Evolutionary conservation across 768 basidiomycete species (phyloP).

Genomic region (Tulasnella sp.): DNA sequence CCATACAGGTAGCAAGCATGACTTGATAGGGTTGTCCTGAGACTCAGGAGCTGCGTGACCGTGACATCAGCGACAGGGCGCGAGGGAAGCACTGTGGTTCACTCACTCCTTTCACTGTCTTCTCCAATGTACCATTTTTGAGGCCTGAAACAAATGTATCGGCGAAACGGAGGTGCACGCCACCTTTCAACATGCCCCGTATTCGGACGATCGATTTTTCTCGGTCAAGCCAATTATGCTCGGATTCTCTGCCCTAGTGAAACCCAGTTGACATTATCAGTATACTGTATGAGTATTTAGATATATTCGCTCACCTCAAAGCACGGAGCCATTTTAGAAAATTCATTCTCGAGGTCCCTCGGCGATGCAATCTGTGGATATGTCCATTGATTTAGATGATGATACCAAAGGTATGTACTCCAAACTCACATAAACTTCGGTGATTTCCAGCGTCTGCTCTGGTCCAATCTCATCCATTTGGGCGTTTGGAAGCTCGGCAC

Average conservation of each 20-base stretch:
- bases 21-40: slow-evolving; percentile 81
- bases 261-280: slow-evolving; percentile 7
- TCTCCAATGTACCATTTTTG: slow-evolving; percentile 69
- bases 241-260: slow-evolving; percentile 92
- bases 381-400: not conserved
- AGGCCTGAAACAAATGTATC: slow-evolving; percentile 66
- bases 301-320: slow-evolving; percentile 53
- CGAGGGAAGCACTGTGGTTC: slow-evolving; percentile 7
- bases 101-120: slow-evolving; percentile 73
- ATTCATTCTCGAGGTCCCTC: slow-evolving; percentile 77
- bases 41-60: slow-evolving; percentile 58
- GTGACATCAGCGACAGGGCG: slow-evolving; percentile 8
- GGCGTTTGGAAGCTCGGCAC: not conserved
- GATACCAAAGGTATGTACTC: not conserved
- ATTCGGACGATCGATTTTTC: slow-evolving; percentile 69
- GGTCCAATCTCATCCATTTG: not conserved
- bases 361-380: slow-evolving; percentile 56
- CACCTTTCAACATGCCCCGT: slow-evolving; percentile 83
- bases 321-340: slow-evolving; percentile 59
- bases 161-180: slow-evolving; percentile 58
- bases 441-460: not conserved
- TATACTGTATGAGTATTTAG: not conserved
- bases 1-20: slow-evolving; percentile 67
- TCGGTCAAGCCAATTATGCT: slow-evolving; percentile 85
- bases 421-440: slow-evolving; percentile 6